Evolutionary conservation across 2,329 filamentous ascomycete species (phyloP), one percentile per base, ranked within the genome.

Genomic region (Fusarium mundagurra): DNA sequence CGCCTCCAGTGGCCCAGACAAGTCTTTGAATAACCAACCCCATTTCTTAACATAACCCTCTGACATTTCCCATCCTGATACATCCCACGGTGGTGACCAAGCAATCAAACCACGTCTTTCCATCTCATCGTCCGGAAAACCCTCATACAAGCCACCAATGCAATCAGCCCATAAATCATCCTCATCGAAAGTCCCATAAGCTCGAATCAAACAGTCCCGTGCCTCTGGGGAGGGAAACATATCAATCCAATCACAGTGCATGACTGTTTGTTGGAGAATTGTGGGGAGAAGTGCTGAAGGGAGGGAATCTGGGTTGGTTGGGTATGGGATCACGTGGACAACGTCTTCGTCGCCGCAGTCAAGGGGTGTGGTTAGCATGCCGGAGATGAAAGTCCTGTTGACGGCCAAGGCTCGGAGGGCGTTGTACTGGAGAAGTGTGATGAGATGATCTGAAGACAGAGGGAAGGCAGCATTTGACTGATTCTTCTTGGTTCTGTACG

Each of bases 161-260:
- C 79, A 80, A 76, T 86, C 85, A 17, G 79, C 76, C 82, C 84
- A 86, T 18, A 86, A 77, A 18, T 83, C 84, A 61, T 85, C 83
- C 39, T 85, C 83, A 64, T 86, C 83, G 41, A 84, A 85, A 0
- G 53, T 55, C 0, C 67, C 67, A 7, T 36, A 10, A 6, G 67
- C 67, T 16, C n/a, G 43, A 27, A 69, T 69, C 9, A 69, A 12
- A 14, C 34, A 57, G 18, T 70, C 67, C 5, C 67, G 43, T 1
- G 44, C 67, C 10, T 64, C 65, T 10, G 67, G 57, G 1, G 20
- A 64, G 9, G 69, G 69, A 11, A 69, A 72, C 29, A 72, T 22
- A 33, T 72, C 69, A 24, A 72, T 33, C 69, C 69, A 72, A n/a
- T 72, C 69, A 27, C 69, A 45, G 3, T 72, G 69, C 11, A 54